phyloP scores from a whole-genome alignment of 805 yeast genomes.

The Geotrichum ghanense region DNA sequence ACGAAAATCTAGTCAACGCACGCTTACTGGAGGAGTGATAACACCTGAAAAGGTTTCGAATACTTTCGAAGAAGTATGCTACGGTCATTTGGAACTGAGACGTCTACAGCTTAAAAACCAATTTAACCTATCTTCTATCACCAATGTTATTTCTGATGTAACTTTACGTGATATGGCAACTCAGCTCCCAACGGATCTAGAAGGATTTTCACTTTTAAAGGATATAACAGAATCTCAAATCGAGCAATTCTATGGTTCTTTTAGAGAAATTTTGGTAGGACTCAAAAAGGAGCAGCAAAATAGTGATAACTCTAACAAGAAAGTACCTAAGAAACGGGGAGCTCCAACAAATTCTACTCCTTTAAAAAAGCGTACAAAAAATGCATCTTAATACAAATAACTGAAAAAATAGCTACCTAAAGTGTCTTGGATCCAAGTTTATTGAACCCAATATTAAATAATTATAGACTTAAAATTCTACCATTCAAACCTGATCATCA shows the following conservation, averaged over 20 bases:
- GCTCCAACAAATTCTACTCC: not conserved
- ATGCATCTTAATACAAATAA: too few species aligned
- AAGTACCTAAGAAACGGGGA: not conserved
- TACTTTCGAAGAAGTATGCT: slow-evolving; percentile 7
- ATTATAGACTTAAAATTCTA: not conserved
- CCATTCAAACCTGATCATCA: slow-evolving; percentile 35
- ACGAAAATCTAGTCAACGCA: slow-evolving; percentile 10
- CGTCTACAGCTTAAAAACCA: slow-evolving; percentile 4
- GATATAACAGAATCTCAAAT: slow-evolving; percentile 26
- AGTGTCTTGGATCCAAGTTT: too few species aligned
- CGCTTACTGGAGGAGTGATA: not conserved
- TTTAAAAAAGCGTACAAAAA: not conserved
- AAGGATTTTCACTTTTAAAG: slow-evolving; percentile 33
- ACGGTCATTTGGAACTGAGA: slow-evolving; percentile 10
- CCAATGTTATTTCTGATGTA: slow-evolving; percentile 9
- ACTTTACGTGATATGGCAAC: slow-evolving; percentile 37
- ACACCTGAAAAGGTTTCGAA: too few species aligned
- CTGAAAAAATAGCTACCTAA: too few species aligned
- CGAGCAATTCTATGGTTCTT: slow-evolving; percentile 27
- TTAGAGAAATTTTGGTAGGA: slow-evolving; percentile 28
- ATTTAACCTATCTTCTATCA: not conserved
- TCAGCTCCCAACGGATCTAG: slow-evolving; percentile 39
- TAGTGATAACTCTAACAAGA: too few species aligned
- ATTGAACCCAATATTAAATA: too few species aligned
- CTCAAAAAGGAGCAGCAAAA: slow-evolving; percentile 17